Evolutionary conservation across 1,284 basidiomycete genomes (phyloP).

Genomic region (Pseudozyma tsukubaensis): DNA sequence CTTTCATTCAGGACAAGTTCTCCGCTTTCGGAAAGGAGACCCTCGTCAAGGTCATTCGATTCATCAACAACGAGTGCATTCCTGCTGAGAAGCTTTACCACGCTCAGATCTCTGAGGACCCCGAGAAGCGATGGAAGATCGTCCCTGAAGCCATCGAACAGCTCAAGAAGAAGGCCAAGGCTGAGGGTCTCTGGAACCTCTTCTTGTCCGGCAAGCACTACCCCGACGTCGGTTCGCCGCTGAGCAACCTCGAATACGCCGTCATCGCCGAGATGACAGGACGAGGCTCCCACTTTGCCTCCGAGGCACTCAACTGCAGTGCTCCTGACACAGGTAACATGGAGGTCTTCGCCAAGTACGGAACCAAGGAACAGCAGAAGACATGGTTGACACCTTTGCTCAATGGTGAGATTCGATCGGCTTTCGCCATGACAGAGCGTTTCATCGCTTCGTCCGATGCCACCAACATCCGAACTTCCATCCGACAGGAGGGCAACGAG

Average conservation of each 20-base stretch:
- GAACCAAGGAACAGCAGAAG: conserved; percentile 86
- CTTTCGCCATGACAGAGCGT: conserved; percentile 66
- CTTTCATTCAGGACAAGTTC: conserved; percentile 71
- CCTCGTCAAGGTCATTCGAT: conserved; percentile 83
- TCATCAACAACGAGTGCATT: conserved; percentile 86
- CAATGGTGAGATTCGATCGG: conserved; percentile 91
- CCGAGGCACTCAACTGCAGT: conserved; percentile 89
- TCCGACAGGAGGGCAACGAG: conserved; percentile 84
- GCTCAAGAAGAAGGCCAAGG: conserved; percentile 87
- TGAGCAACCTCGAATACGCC: conserved; percentile 96
- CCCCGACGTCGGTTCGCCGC: conserved; percentile 80
- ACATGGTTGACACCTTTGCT: conserved; percentile 89
- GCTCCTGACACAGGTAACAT: conserved; percentile 87
- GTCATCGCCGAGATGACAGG: conserved; percentile 96
- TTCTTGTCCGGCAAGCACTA: conserved; percentile 95
- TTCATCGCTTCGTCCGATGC: conserved; percentile 89
- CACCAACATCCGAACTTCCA: conserved; percentile 91
- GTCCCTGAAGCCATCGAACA: conserved; percentile 84
- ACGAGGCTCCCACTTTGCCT: conserved; percentile 81
- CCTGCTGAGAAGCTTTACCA: conserved; percentile 83
- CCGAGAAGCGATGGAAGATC: conserved; percentile 82
- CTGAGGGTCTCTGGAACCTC: conserved; percentile 93
- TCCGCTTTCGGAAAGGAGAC: conserved; percentile 86
- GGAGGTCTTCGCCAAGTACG: conserved; percentile 95
- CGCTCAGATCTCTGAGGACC: conserved; percentile 84